These are phyloP conservation scores for Endogone sp. DNA, from an alignment of 192 early-diverging fungal genomes.

Conservation along the genomic window DNA sequence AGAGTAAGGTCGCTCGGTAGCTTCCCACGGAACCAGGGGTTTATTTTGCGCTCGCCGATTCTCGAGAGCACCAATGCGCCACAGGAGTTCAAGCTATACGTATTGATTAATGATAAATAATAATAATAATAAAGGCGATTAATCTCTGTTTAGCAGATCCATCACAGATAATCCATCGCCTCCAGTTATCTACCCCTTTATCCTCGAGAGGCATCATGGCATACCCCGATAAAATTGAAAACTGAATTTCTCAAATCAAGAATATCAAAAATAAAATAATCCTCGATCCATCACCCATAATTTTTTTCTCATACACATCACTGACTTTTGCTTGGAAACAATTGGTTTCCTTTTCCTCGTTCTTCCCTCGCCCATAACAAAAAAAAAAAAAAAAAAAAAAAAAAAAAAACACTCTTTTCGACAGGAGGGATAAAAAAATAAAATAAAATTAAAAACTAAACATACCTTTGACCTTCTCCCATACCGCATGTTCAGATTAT, in stretches of 20 bases:
- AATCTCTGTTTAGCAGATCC: not conserved
- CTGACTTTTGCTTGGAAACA: too few species aligned
- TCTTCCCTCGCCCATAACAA: not conserved
- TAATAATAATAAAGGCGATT: not conserved
- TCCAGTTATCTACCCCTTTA: not conserved
- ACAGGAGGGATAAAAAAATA: not conserved
- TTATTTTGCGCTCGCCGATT: slow-evolving; percentile 35
- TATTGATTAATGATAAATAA: slow-evolving; percentile 4
- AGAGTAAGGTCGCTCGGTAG: slow-evolving; percentile 36
- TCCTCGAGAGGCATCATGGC: too few species aligned
- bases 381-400: not conserved
- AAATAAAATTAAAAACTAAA: not conserved
- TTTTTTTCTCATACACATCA: too few species aligned
- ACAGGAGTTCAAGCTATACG: slow-evolving; percentile 55
- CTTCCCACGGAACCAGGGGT: slow-evolving; percentile 55
- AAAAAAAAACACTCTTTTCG: too few species aligned
- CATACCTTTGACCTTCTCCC: slow-evolving; percentile 61
- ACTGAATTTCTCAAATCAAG: too few species aligned
- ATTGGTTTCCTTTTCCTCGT: not conserved
- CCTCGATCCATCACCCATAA: too few species aligned
- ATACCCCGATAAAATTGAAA: too few species aligned
- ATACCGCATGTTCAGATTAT: slow-evolving; percentile 58
- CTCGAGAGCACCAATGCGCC: slow-evolving; percentile 52
- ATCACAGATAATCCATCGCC: not conserved
- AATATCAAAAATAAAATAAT: too few species aligned